Evolutionary conservation across 306 rosid species (phyloP), one percentile per base, ranked within the genome.

Genomic region (Castanopsis chinensis): DNA sequence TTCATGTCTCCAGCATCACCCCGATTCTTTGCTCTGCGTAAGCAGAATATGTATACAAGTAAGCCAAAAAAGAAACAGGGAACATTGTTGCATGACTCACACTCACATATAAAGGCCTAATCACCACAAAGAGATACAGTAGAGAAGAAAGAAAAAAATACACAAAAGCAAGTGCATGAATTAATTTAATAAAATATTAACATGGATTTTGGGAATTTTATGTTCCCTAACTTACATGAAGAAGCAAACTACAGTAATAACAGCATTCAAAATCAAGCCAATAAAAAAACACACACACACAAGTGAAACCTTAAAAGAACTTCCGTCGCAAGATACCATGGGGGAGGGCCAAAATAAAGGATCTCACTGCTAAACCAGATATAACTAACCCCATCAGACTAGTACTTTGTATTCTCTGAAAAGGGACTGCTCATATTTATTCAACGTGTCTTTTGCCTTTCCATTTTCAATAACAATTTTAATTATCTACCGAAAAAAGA

Each of bases 1-100:
- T 93, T 93, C 91, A 90, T 89, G 69, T 89, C 89, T 77, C 92
- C 85, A 77, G 83, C 86, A 85, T 91, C 99, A 83, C 94, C 89
- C 71, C 93, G 86, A 80, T 85, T 91, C 86, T 93, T 96, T 43
- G 89, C 89, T 84, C 99, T 96, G 89, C 76, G 73, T 78, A 61
- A 74, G 69, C 61, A 79, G 19, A 74, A 51, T 60, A 41, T 30
- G 25, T 30, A 49, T 43, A 11, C 74, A 25, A 72, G 51, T 7
- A 30, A 76, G 33, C 58, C 37, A 28, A 21, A 33, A 41, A 5
- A 45, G 12, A 13, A 72, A 45, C 10, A 76, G 37, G 51, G 68
- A 33, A 77, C 67, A 20, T 55, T 61, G 10, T 71, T 35, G 13
- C 54, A 74, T 64, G 77, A 82, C 72, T 84, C 72, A 74, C 56